Conservation (phyloP, 257 asterid species). For the Linaria vulgaris region DNA sequence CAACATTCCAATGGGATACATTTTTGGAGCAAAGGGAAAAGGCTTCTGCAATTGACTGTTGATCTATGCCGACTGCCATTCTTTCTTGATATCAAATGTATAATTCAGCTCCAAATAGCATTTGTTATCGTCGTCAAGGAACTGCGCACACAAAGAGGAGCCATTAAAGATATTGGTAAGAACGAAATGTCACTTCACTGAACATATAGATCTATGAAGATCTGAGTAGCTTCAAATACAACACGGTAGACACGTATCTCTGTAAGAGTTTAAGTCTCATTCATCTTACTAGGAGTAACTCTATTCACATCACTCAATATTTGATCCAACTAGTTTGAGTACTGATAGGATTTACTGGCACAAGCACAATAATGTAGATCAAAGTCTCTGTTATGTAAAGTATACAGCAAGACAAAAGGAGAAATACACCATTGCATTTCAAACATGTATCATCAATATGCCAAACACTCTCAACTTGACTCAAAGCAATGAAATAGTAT, state of each 20-base stretch:
- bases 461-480: too few species aligned
- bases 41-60: not conserved
- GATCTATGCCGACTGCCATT: slow-evolving; percentile 37
- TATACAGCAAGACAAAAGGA: not conserved
- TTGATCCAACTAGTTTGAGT: too few species aligned
- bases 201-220: not conserved
- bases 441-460: too few species aligned
- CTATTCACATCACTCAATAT: too few species aligned
- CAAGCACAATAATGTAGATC: too few species aligned
- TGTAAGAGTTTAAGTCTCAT: too few species aligned
- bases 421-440: not conserved
- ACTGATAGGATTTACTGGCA: too few species aligned
- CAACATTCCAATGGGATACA: slow-evolving; percentile 9
- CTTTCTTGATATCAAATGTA: slow-evolving; percentile 72
- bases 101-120: slow-evolving; percentile 81
- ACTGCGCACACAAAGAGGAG: slow-evolving; percentile 32
- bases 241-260: too few species aligned
- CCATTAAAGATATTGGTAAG: not conserved
- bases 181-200: not conserved
- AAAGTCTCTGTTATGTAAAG: too few species aligned
- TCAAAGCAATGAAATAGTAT: too few species aligned
- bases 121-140: slow-evolving; percentile 67
- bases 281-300: too few species aligned
- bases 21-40: slow-evolving; percentile 8
- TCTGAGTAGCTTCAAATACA: too few species aligned